A percentile compares a stretch with the other conserved stretches of the same genome.
Conservation (phyloP, 768 basidiomycete species). For the Lanmaoa rubissima region DNA sequence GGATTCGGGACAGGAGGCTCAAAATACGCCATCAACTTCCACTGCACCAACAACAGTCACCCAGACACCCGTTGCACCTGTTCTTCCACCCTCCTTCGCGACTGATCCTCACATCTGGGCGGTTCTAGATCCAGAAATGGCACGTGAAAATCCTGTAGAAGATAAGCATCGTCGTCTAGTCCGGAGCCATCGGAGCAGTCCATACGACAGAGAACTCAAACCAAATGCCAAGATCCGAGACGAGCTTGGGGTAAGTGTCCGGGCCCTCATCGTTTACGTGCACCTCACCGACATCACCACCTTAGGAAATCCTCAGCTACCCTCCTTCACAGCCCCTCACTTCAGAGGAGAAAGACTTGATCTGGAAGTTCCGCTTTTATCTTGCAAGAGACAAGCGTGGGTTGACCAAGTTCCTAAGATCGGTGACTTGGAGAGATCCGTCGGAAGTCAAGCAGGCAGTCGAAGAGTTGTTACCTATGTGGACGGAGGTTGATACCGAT, state of each 20-base stretch:
- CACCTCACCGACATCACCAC: not conserved
- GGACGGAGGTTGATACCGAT: constrained; percentile 97
- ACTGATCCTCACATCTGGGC: constrained; percentile 80
- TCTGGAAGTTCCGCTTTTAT: constrained; percentile 99
- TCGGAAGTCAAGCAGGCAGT: constrained; percentile 98
- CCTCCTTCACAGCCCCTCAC: constrained; percentile 85
- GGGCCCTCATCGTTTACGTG: not conserved
- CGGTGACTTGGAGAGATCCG: constrained; percentile 95
- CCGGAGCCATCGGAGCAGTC: constrained; percentile 92
- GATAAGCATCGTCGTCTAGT: constrained; percentile 94
- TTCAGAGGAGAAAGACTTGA: constrained; percentile 91
- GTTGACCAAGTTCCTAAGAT: constrained; percentile 95
- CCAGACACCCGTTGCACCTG: constrained; percentile 39
- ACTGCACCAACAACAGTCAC: constrained; percentile 39
- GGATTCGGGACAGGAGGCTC: constrained; percentile 36
- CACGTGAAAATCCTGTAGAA: constrained; percentile 93
- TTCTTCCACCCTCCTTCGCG: constrained; percentile 50
- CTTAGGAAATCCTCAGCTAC: constrained; percentile 84
- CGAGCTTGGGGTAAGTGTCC: constrained; percentile 71
- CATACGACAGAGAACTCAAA: constrained; percentile 93
- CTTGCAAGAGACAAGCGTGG: constrained; percentile 89
- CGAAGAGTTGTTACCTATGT: constrained; percentile 90
- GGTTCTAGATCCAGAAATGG: constrained; percentile 86
- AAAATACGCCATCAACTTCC: constrained; percentile 40
- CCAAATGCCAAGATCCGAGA: constrained; percentile 96